These are phyloP conservation scores for Talaromyces verruculosus DNA, from an alignment of 2,329 filamentous ascomycete species.

Conservation along the genomic window DNA sequence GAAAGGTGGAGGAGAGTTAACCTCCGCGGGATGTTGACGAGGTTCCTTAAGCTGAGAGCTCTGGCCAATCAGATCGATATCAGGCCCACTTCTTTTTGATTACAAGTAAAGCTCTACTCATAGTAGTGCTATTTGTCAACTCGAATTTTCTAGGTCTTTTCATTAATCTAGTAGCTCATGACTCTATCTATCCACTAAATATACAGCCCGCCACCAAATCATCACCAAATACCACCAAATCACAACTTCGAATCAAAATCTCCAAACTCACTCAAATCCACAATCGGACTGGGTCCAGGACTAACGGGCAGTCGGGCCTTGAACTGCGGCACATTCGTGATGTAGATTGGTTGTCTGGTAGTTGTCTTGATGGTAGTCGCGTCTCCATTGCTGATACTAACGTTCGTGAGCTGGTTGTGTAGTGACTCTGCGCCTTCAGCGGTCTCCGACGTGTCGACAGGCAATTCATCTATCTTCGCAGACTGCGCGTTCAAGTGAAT, in stretches of 20 bases:
- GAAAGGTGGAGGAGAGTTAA: neutral
- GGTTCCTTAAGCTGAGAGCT: conserved; percentile 14
- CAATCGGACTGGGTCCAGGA: conserved; percentile 68
- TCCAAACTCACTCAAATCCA: conserved; percentile 79
- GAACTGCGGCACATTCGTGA: conserved; percentile 77
- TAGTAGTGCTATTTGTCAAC: neutral
- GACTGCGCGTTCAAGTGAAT: conserved; percentile 80
- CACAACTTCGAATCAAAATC: conserved; percentile 80
- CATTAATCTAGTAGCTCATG: neutral
- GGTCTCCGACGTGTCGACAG: conserved; percentile 23
- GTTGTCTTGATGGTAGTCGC: conserved; percentile 37
- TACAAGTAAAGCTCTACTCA: neutral
- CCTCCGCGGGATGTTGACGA: conserved; percentile 17
- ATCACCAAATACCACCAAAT: neutral
- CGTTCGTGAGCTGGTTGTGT: conserved; percentile 28
- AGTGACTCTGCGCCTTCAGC: conserved; percentile 39
- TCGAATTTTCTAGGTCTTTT: neutral
- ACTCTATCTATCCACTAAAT: conserved; percentile 11
- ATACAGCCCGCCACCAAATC: conserved; percentile 7
- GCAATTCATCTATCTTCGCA: conserved; percentile 42
- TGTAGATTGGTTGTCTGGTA: conserved; percentile 52
- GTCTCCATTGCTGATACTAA: conserved; percentile 23
- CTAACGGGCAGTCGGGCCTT: conserved; percentile 74
- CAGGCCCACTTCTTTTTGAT: neutral
- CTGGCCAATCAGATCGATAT: conserved; percentile 6